Conservation (phyloP, 345 rosid genomes). For the Euphorbia tirucalli region DNA sequence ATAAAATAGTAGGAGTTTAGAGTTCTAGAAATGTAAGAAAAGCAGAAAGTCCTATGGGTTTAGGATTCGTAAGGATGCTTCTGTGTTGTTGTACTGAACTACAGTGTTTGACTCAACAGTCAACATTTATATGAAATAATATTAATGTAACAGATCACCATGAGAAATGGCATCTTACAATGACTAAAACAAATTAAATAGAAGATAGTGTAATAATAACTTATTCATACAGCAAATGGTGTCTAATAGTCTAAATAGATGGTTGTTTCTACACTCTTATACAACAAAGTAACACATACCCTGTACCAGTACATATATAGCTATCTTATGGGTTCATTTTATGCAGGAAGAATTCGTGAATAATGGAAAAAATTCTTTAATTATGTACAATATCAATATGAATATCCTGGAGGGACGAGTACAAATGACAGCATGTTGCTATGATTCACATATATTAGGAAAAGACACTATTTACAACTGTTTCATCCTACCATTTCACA, state of each 20-base stretch:
- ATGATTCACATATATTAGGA: background rate
- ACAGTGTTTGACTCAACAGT: background rate
- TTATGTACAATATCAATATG: background rate
- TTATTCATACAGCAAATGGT: background rate
- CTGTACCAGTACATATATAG: background rate
- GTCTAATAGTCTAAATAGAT: no score
- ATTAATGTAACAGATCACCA: no score
- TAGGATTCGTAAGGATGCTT: background rate
- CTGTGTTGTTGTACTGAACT: background rate
- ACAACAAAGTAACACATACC: background rate
- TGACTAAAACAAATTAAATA: background rate
- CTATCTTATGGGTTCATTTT: background rate
- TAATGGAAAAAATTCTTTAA: background rate
- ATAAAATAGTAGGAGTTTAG: conserved; percentile 10
- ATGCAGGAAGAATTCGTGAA: background rate
- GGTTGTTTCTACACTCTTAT: background rate
- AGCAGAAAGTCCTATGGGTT: background rate
- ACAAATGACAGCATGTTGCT: conserved; percentile 5
- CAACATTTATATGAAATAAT: no score
- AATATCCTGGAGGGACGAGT: background rate
- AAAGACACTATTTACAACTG: conserved; percentile 24
- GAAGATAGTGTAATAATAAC: background rate
- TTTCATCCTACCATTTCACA: conserved; percentile 61
- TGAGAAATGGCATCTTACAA: background rate
- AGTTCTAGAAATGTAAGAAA: background rate